Evolutionary conservation across 345 rosid species (phyloP), one percentile per base, ranked within the genome.

Genomic region (Kernera saxatilis): DNA sequence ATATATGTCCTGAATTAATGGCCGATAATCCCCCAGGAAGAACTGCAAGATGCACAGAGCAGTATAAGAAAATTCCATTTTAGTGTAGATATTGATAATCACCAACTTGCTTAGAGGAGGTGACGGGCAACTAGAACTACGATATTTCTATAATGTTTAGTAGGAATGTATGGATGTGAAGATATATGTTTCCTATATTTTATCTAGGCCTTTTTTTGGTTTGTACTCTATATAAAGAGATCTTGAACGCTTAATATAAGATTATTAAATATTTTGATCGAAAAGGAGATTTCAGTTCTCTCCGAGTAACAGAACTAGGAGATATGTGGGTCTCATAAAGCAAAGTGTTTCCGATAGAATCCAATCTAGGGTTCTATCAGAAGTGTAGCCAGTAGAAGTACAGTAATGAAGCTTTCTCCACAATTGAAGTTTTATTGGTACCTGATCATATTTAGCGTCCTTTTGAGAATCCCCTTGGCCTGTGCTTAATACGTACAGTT

Each of bases 371-470:
- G 6, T 35, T 58, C 67, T 36, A 58, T 33, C 36, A 32, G 25
- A 15, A 35, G n/a, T 58, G 21, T 27, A 23, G 40, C 21, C 18
- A 39, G 54, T 45, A 22, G 67, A 70, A 53, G 44, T 59, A 60
- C 21, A 55, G 40, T 15, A 53, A 62, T 35, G 17, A 61, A 69
- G 70, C 46, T 67, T 22, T n/a, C 43, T 27, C 39, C 37, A 53
- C 44, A 60, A 63, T 26, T 41, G 32, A 56, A 60, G 56, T 41
- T 39, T 40, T 39, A 60, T 39, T 48, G 32, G 61, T 78, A 95
- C 99, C 98, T 95, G 99, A 73, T 95, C 97, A 72, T 95, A 92
- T 80, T 92, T 87, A 57, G 99, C 96, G 66, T 91, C 96, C 71
- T 78, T 83, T 78, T 92, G 97, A 27, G 97, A 90, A 76, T 95